A percentile compares a stretch with the other conserved stretches of the same genome.
Evolutionary conservation across 106 monocot genomes (phyloP).

Genomic region (Apostasia shenzhenica): DNA sequence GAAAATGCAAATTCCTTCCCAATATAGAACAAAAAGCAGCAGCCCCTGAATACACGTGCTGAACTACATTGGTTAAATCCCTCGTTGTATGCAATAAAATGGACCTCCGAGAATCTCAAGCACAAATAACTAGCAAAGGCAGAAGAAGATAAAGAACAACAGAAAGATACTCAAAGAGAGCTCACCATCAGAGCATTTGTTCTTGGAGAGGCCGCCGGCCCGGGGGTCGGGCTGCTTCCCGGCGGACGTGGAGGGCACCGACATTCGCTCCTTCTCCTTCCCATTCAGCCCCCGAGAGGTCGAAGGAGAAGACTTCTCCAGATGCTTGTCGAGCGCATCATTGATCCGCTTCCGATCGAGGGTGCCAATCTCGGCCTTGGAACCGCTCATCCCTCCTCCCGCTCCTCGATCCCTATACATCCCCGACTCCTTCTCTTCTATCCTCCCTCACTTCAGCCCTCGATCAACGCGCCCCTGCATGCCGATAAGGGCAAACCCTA

Average conservation of each 20-base stretch:
- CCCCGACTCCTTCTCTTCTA: not conserved
- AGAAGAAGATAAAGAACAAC: not conserved
- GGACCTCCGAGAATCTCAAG: not conserved
- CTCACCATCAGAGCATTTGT: conserved; percentile 21
- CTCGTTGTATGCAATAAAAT: not conserved
- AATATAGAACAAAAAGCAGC: no score
- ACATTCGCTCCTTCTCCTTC: conserved; percentile 27
- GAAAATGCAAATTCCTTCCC: not conserved
- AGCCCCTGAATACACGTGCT: no score
- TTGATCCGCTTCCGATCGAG: conserved; percentile 62
- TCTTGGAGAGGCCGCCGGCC: conserved; percentile 10
- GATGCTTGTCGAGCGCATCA: conserved; percentile 50
- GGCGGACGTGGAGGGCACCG: conserved; percentile 31
- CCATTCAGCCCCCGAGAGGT: conserved; percentile 29
- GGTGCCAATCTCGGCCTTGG: conserved; percentile 32
- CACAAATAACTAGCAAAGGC: not conserved
- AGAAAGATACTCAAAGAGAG: not conserved
- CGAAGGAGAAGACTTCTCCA: conserved; percentile 48
- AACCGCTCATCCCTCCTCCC: conserved; percentile 9
- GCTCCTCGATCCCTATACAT: conserved; percentile 37
- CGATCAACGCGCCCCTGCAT: not conserved
- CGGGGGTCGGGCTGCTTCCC: conserved; percentile 24
- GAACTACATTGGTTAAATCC: not conserved
- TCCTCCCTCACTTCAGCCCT: not conserved
- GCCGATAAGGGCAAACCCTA: not conserved